These are phyloP conservation scores for Candida gorgasii DNA, from an alignment of 805 yeast species.

Conservation along the genomic window DNA sequence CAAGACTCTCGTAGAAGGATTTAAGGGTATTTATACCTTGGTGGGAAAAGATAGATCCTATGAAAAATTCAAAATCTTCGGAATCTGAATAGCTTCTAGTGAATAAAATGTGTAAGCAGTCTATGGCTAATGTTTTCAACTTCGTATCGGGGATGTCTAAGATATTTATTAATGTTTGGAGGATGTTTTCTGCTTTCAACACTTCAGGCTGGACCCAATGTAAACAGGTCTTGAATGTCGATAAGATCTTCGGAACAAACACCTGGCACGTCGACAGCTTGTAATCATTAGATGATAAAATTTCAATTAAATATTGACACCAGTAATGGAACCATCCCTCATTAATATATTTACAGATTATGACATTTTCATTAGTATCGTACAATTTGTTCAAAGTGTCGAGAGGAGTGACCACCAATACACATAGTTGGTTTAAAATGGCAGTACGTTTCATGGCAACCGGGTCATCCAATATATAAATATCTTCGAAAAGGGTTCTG, in stretches of 20 bases:
- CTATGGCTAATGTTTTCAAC: slow-evolving; percentile 81
- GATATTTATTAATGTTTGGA: slow-evolving; percentile 61
- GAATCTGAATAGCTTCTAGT: slow-evolving; percentile 69
- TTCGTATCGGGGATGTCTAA: slow-evolving; percentile 60
- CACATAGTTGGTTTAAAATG: slow-evolving; percentile 78
- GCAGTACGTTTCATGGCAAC: slow-evolving; percentile 78
- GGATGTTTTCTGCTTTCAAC: slow-evolving; percentile 63
- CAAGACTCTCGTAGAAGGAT: slow-evolving; percentile 61
- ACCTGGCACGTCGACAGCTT: slow-evolving; percentile 28
- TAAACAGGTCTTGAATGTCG: slow-evolving; percentile 84
- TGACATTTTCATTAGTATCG: slow-evolving; percentile 63
- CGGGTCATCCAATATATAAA: slow-evolving; percentile 88
- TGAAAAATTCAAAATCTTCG: slow-evolving; percentile 72
- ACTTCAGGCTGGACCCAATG: slow-evolving; percentile 88
- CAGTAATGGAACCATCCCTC: slow-evolving; percentile 90
- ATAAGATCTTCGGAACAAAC: slow-evolving; percentile 67
- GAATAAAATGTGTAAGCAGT: slow-evolving; percentile 85
- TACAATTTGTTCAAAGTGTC: slow-evolving; percentile 61
- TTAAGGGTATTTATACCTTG: slow-evolving; percentile 73
- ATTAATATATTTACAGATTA: slow-evolving; percentile 61
- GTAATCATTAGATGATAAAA: slow-evolving; percentile 31
- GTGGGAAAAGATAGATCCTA: slow-evolving; percentile 73
- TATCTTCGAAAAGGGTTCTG: slow-evolving; percentile 88
- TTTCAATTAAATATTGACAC: slow-evolving; percentile 43
- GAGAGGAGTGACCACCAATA: slow-evolving; percentile 77